Evolutionary conservation across 345 rosid genomes (phyloP).

Genomic region (Eutrema heterophyllum): DNA sequence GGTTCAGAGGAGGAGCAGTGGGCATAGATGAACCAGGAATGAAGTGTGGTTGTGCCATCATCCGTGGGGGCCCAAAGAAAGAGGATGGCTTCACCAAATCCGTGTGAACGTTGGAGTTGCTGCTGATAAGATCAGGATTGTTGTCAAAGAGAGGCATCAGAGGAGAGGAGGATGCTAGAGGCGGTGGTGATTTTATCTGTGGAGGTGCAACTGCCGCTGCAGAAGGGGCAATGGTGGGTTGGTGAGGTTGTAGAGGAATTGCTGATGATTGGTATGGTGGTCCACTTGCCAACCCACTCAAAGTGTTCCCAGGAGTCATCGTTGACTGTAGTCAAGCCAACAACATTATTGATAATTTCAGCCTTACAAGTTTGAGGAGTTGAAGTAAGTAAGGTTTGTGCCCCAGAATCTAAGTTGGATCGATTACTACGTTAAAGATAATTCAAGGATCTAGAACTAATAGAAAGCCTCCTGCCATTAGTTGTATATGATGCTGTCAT

Average conservation of each 20-base stretch:
- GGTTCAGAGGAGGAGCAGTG: constrained; percentile 56
- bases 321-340: constrained; percentile 56
- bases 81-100: constrained; percentile 72
- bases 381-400: not conserved
- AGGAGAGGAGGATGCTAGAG: constrained; percentile 42
- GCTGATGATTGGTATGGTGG: constrained; percentile 49
- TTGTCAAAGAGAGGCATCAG: constrained; percentile 46
- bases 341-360: not conserved
- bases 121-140: constrained; percentile 35
- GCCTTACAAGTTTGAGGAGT: not conserved
- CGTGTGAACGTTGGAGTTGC: constrained; percentile 37
- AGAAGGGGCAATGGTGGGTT: constrained; percentile 30
- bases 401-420: not conserved
- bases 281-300: constrained; percentile 36
- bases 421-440: not conserved
- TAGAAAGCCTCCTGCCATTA: not conserved
- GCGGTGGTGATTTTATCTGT: constrained; percentile 47
- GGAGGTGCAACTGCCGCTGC: constrained; percentile 40
- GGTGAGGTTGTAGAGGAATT: constrained; percentile 43
- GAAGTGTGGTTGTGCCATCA: constrained; percentile 38
- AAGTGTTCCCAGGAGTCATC: constrained; percentile 47
- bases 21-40: constrained; percentile 44
- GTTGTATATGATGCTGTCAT: not conserved
- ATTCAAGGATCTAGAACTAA: constrained; percentile 1
- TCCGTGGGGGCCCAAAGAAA: constrained; percentile 51